A percentile compares a stretch with the other conserved stretches of the same genome.
Conservation (phyloP, 495 filamentous ascomycete genomes). For the Tuber umbilicatum region DNA sequence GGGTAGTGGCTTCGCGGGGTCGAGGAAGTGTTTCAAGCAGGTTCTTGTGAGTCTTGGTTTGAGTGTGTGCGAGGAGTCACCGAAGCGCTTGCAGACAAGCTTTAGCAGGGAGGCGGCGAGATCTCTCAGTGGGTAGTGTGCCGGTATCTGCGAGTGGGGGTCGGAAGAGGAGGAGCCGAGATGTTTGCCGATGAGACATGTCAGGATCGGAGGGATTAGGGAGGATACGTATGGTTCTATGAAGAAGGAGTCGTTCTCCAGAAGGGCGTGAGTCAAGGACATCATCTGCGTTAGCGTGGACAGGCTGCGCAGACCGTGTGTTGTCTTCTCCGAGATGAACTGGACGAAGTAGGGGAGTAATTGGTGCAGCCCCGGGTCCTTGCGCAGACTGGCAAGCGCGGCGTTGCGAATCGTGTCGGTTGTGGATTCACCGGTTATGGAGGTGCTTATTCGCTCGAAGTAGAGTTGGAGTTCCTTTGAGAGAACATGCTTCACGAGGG, state of each 20-base stretch:
- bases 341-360: conserved; percentile 91
- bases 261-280: conserved; percentile 72
- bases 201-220: conserved; percentile 80
- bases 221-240: conserved; percentile 85
- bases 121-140: conserved; percentile 77
- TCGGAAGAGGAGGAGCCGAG: conserved; percentile 55
- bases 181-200: conserved; percentile 80
- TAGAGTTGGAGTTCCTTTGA: conserved; percentile 95
- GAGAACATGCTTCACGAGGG: conserved; percentile 86
- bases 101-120: conserved; percentile 71
- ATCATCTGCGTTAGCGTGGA: conserved; percentile 86
- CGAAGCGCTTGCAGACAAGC: conserved; percentile 67
- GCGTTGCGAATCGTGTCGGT: conserved; percentile 75
- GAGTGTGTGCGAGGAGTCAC: conserved; percentile 63
- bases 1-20: conserved; percentile 68
- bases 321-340: conserved; percentile 90
- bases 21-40: conserved; percentile 82
- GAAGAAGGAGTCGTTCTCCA: conserved; percentile 74
- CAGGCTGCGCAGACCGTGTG: conserved; percentile 75
- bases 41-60: conserved; percentile 83
- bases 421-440: conserved; percentile 67
- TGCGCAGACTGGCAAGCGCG: conserved; percentile 68
- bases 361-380: conserved; percentile 89
- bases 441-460: conserved; percentile 85
- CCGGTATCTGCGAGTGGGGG: conserved; percentile 44